A percentile compares a stretch with the other conserved stretches of the same genome.
These are phyloP conservation scores for Starmerella powellii DNA, from an alignment of 805 yeast species.

Conservation along the genomic window DNA sequence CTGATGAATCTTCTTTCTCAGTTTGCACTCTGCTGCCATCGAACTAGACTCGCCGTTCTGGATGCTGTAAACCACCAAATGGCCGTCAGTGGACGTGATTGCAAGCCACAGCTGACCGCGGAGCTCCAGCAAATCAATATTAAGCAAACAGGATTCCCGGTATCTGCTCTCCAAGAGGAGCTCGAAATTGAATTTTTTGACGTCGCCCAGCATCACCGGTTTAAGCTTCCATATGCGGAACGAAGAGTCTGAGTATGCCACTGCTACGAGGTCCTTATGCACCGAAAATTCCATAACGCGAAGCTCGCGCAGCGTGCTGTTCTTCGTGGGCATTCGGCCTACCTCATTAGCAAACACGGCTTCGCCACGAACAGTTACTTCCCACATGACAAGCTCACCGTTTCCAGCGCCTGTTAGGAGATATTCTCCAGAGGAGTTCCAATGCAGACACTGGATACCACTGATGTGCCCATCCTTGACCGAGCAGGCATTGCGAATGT, in stretches of 20 bases:
- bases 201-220: conserved; percentile 21
- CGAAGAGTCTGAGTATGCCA: conserved; percentile 78
- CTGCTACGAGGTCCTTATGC: conserved; percentile 37
- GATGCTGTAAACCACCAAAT: conserved; percentile 50
- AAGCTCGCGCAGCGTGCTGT: conserved; percentile 59
- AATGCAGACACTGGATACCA: conserved; percentile 68
- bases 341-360: conserved; percentile 39
- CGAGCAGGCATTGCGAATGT: conserved; percentile 16
- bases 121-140: conserved; percentile 38
- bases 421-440: conserved; percentile 30
- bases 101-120: conserved; percentile 32
- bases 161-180: conserved; percentile 41
- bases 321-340: conserved; percentile 40
- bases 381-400: conserved; percentile 83
- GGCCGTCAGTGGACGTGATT: conserved; percentile 76
- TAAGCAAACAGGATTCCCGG: conserved; percentile 65
- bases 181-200: conserved; percentile 32
- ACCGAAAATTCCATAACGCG: conserved; percentile 77
- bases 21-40: neutral
- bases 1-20: conserved; percentile 53
- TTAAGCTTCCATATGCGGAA: conserved; percentile 51
- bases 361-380: conserved; percentile 32
- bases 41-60: conserved; percentile 19
- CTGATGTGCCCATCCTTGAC: conserved; percentile 70
- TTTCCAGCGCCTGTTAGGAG: conserved; percentile 51